A percentile compares a stretch with the other conserved stretches of the same genome.
Conservation (phyloP, 1,284 basidiomycete species). For the Anthracocystis walkeri region DNA sequence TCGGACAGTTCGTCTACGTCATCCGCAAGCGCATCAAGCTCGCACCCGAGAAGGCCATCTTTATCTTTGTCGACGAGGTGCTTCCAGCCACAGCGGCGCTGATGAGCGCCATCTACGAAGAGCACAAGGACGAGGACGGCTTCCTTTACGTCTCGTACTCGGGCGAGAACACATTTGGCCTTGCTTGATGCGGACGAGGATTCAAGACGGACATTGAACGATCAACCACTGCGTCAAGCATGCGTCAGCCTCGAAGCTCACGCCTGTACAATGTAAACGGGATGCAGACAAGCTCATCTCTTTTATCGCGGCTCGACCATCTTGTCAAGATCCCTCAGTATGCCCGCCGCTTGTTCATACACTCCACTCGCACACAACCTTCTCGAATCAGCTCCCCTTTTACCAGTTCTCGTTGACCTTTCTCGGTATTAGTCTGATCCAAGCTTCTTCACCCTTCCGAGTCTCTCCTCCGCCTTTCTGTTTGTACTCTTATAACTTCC, state of each 20-base stretch:
- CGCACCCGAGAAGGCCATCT: conserved; percentile 91
- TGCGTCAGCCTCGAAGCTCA: neutral
- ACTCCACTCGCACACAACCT: neutral
- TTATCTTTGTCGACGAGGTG: conserved; percentile 80
- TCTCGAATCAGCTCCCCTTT: neutral
- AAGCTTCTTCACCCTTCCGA: neutral
- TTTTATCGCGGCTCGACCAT: neutral
- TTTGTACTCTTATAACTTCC: conserved; percentile 10
- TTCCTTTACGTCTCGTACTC: conserved; percentile 67
- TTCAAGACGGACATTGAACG: neutral
- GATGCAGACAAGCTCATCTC: neutral
- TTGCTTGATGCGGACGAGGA: neutral
- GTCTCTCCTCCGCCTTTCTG: neutral
- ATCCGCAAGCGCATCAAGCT: conserved; percentile 99
- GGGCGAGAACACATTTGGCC: conserved; percentile 66
- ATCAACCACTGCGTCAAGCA: neutral
- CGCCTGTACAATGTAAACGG: neutral
- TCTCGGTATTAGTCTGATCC: neutral
- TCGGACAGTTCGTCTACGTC: conserved; percentile 94
- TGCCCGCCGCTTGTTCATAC: neutral
- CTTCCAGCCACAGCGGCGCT: conserved; percentile 96
- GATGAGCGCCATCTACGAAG: conserved; percentile 99
- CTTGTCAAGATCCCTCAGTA: neutral
- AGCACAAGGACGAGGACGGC: conserved; percentile 76
- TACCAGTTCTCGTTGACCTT: conserved; percentile 1